Conservation (phyloP, 371 early-diverging fungal genomes). For the Circinella umbellata region DNA sequence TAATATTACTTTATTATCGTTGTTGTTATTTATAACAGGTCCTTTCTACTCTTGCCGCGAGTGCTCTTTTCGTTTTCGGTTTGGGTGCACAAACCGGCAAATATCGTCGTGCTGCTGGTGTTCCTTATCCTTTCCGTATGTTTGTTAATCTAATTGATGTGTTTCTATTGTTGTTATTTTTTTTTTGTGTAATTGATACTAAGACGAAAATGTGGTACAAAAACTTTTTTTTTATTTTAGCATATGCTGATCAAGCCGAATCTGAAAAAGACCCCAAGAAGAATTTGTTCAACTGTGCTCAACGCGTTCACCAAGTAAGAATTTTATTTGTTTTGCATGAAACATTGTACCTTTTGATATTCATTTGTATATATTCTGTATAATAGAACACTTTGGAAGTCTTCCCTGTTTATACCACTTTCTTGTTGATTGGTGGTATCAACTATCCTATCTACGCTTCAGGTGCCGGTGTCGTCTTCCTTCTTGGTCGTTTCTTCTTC, state of each 20-base stretch:
- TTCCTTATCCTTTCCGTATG: conserved; percentile 67
- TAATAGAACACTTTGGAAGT: conserved; percentile 37
- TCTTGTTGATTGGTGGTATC: conserved; percentile 52
- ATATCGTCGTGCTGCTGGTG: conserved; percentile 62
- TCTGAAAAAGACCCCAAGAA: conserved; percentile 61
- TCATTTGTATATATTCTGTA: too few relatives aligned
- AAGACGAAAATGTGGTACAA: not conserved
- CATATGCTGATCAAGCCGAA: conserved; percentile 63
- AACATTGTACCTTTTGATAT: too few relatives aligned
- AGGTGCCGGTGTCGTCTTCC: conserved; percentile 49
- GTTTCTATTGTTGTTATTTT: not conserved
- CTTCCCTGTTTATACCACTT: conserved; percentile 39
- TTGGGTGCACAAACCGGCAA: conserved; percentile 59
- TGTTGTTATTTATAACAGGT: conserved; percentile 27
- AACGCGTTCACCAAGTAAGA: conserved; percentile 68
- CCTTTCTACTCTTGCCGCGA: conserved; percentile 45
- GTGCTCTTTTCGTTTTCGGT: conserved; percentile 43
- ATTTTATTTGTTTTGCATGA: too few relatives aligned
- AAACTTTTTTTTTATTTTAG: conserved; percentile 19
- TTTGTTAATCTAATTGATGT: too few relatives aligned
- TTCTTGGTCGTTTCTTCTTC: conserved; percentile 54
- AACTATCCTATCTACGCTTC: conserved; percentile 55
- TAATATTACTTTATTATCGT: too few relatives aligned
- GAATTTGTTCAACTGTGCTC: conserved; percentile 68
- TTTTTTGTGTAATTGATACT: conserved; percentile 3